A percentile compares a stretch with the other conserved stretches of the same genome.
Conservation (phyloP, 345 rosid species). For the Theobroma cacao region DNA sequence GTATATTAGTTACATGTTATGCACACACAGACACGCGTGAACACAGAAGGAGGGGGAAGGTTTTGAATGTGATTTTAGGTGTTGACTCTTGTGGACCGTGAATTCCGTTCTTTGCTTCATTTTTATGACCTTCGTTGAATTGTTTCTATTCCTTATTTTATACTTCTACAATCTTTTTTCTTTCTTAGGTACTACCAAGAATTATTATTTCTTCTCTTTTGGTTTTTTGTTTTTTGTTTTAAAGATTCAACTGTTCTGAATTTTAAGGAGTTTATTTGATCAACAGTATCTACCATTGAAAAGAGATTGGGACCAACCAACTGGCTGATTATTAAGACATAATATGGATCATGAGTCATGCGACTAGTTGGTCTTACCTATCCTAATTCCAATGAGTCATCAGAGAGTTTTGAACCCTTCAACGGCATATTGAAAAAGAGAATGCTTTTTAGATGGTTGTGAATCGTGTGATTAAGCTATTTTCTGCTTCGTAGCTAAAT, state of each 20-base stretch:
- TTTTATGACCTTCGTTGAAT: not conserved
- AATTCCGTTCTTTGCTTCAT: not conserved
- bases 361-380: not conserved
- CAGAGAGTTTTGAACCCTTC: not conserved
- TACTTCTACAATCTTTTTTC: not conserved
- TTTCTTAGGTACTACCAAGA: not conserved
- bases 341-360: not conserved
- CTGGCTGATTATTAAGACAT: not conserved
- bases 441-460: slow-evolving; percentile 5
- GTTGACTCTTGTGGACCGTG: not conserved
- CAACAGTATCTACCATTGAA: too few relatives aligned
- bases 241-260: too few relatives aligned
- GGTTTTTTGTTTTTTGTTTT: too few relatives aligned
- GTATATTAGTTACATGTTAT: too few relatives aligned
- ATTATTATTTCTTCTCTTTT: too few relatives aligned
- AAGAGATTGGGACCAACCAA: slow-evolving; percentile 6
- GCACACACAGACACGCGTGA: too few relatives aligned
- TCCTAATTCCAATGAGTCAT: not conserved
- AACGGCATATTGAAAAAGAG: not conserved
- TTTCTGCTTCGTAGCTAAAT: not conserved
- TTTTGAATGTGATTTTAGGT: not conserved
- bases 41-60: not conserved
- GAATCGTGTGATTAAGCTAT: slow-evolving; percentile 5
- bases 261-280: too few relatives aligned
- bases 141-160: not conserved